Conservation (phyloP, 2,329 filamentous ascomycete genomes). For the Botrytis elliptica region DNA sequence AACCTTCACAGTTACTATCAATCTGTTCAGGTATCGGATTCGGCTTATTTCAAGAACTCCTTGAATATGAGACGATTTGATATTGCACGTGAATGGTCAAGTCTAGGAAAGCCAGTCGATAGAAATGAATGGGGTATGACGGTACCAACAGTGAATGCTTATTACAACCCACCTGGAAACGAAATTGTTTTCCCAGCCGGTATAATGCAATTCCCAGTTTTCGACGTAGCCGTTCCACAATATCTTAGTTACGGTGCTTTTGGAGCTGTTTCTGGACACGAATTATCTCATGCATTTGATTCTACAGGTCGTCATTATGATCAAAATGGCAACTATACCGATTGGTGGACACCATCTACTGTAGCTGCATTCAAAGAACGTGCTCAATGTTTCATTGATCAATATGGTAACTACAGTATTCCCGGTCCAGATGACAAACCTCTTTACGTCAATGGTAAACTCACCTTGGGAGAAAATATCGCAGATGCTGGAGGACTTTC, state of each 20-base stretch:
- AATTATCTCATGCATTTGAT: conserved; percentile 70
- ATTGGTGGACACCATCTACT: conserved; percentile 66
- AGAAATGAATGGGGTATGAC: conserved; percentile 61
- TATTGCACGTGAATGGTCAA: conserved; percentile 52
- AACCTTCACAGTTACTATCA: conserved; percentile 58
- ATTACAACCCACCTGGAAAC: conserved; percentile 56
- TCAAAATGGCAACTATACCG: conserved; percentile 60
- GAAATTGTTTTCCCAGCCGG: conserved; percentile 69
- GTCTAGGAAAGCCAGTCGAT: conserved; percentile 59
- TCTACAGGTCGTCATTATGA: conserved; percentile 64
- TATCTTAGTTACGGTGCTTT: conserved; percentile 70
- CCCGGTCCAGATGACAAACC: conserved; percentile 54
- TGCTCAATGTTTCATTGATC: conserved; percentile 65
- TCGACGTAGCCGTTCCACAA: conserved; percentile 59
- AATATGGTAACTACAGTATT: conserved; percentile 62
- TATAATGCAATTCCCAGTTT: conserved; percentile 67
- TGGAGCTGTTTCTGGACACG: conserved; percentile 65
- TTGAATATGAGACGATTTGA: conserved; percentile 51
- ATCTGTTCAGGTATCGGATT: conserved; percentile 49
- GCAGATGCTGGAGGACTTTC: conserved; percentile 67
- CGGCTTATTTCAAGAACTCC: conserved; percentile 57
- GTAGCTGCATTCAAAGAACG: conserved; percentile 57
- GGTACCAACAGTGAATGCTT: conserved; percentile 63
- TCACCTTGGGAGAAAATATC: conserved; percentile 69
- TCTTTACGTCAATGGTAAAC: conserved; percentile 60